phyloP scores from a whole-genome alignment of 2,329 filamentous ascomycete species.

The Grosmannia huntii region DNA sequence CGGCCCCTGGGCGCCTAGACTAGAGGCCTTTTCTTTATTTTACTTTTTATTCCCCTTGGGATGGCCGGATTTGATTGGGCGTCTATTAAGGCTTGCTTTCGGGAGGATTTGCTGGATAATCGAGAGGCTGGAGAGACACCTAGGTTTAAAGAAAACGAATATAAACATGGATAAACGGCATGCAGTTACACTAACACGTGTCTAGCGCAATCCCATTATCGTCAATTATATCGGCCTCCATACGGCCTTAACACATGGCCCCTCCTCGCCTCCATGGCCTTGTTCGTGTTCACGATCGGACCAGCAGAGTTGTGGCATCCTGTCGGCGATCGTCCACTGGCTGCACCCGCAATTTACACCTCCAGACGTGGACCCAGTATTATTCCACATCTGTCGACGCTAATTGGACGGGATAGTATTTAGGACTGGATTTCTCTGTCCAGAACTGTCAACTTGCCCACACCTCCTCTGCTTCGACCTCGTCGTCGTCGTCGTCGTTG shows the following conservation, averaged over 20 bases:
- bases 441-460: no score
- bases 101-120: neutral
- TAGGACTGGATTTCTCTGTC: neutral
- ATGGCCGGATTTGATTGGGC: neutral
- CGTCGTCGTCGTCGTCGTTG: no score
- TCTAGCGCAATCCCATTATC: neutral
- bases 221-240: neutral
- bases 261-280: no score
- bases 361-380: no score
- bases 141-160: neutral
- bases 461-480: no score
- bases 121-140: neutral
- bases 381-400: no score
- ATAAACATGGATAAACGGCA: neutral
- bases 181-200: neutral
- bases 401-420: neutral
- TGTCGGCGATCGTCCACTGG: no score
- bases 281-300: no score
- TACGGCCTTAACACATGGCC: neutral
- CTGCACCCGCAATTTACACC: no score
- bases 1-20: no score
- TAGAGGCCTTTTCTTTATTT: no score
- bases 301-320: neutral
- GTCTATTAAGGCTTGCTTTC: neutral
- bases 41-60: constrained; percentile 17